Percentiles rank a stretch among this genome's conserved stretches.
These are phyloP conservation scores for Tuctoria greenei DNA, from an alignment of 176 grass and related monocot genomes.

Conservation along the genomic window DNA sequence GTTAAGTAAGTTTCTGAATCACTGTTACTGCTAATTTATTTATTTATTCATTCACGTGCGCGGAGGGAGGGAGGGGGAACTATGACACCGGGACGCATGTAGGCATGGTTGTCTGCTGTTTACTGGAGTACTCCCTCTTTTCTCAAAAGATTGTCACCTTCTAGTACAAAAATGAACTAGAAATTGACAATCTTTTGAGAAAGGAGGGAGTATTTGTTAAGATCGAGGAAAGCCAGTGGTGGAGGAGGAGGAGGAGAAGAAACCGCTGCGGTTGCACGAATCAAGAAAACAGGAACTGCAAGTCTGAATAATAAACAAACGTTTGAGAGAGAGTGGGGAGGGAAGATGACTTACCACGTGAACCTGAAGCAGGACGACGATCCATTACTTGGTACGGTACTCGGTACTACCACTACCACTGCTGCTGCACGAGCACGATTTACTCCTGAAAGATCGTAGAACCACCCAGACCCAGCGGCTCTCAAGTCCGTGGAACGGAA, in stretches of 20 bases:
- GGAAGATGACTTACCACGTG: neutral
- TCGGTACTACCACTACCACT: too few relatives aligned
- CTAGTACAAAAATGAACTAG: too few relatives aligned
- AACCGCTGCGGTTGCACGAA: neutral
- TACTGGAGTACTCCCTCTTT: too few relatives aligned
- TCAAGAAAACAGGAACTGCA: neutral
- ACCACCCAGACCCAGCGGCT: too few relatives aligned
- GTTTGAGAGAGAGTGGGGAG: too few relatives aligned
- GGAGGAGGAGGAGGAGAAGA: neutral
- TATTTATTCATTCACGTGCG: too few relatives aligned
- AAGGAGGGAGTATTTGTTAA: too few relatives aligned
- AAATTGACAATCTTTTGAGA: too few relatives aligned
- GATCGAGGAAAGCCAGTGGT: neutral
- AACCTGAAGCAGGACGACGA: neutral
- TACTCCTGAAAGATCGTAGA: neutral
- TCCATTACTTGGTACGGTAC: neutral
- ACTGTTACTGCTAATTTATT: too few relatives aligned
- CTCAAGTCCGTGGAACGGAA: too few relatives aligned
- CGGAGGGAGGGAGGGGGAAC: neutral
- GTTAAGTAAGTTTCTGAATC: too few relatives aligned
- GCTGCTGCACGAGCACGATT: neutral
- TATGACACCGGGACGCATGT: neutral
- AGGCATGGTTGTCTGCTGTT: neutral
- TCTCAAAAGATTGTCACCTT: too few relatives aligned
- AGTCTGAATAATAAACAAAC: neutral